Conservation (phyloP, 345 rosid genomes). For the Aethionema arabicum region DNA sequence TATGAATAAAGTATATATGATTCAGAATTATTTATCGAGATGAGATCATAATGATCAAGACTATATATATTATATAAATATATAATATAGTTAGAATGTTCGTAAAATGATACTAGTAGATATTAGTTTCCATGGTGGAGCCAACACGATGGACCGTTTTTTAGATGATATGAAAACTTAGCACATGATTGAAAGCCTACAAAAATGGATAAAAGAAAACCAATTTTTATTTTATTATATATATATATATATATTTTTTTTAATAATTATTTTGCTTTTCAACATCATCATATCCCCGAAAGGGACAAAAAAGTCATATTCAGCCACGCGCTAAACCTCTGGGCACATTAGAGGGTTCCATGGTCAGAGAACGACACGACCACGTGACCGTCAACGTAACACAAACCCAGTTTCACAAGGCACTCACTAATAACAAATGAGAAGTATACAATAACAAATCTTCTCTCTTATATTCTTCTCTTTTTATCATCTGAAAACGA, state of each 20-base stretch:
- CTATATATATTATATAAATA: no score
- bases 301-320: slow-evolving; percentile 23
- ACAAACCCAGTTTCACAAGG: slow-evolving; percentile 29
- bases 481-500: slow-evolving; percentile 25
- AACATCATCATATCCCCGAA: slow-evolving; percentile 32
- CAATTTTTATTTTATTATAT: background rate
- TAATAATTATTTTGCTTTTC: slow-evolving; percentile 21
- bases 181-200: slow-evolving; percentile 34
- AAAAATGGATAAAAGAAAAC: slow-evolving; percentile 31
- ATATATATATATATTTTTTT: background rate
- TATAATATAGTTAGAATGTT: no score
- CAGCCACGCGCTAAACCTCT: slow-evolving; percentile 36
- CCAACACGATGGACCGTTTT: slow-evolving; percentile 31
- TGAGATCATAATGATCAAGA: no score
- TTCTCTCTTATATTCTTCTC: slow-evolving; percentile 11
- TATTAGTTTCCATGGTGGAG: background rate
- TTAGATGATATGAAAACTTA: slow-evolving; percentile 26
- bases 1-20: no score
- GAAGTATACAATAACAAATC: slow-evolving; percentile 13
- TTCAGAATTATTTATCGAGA: no score
- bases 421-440: slow-evolving; percentile 29
- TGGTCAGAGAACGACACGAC: slow-evolving; percentile 26
- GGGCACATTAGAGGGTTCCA: slow-evolving; percentile 29
- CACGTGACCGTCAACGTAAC: slow-evolving; percentile 42
- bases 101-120: no score